A percentile compares a stretch with the other conserved stretches of the same genome.
These are phyloP conservation scores for Kurtzmaniella quercitrusa DNA, from an alignment of 1,139 yeast genomes.

Conservation along the genomic window DNA sequence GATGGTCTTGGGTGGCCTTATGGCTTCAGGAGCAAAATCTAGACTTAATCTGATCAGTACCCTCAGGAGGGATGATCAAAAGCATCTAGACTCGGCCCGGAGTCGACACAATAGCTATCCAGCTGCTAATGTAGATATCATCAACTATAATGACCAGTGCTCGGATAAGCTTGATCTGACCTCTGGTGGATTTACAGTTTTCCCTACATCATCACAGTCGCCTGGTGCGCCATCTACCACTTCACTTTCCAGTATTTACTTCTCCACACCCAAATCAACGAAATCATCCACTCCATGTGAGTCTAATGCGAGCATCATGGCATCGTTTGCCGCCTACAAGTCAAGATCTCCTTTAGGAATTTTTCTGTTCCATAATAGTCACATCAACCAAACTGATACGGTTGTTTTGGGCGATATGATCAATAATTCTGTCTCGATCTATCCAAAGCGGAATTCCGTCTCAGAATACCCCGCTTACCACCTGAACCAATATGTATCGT, in stretches of 20 bases:
- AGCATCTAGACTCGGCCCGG: background rate
- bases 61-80: too few species aligned
- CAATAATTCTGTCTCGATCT: slow-evolving; percentile 73
- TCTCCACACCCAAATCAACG: background rate
- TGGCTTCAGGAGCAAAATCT: slow-evolving; percentile 14
- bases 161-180: too few species aligned
- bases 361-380: slow-evolving; percentile 53
- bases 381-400: slow-evolving; percentile 43
- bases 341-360: slow-evolving; percentile 49
- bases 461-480: background rate
- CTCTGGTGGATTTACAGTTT: background rate
- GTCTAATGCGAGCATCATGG: background rate
- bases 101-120: background rate
- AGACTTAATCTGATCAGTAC: slow-evolving; percentile 12
- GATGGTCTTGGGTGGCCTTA: slow-evolving; percentile 70
- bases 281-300: background rate
- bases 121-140: background rate
- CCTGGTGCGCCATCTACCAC: background rate
- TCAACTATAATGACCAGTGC: background rate
- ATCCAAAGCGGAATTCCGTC: slow-evolving; percentile 28
- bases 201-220: background rate
- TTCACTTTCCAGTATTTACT: background rate
- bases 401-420: slow-evolving; percentile 73
- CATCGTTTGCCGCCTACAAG: slow-evolving; percentile 14
- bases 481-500: slow-evolving; percentile 41